Percentiles rank a stretch among this genome's conserved stretches.
Evolutionary conservation across 768 basidiomycete genomes (phyloP).

Genomic region (Leucocoprinus leucothites): DNA sequence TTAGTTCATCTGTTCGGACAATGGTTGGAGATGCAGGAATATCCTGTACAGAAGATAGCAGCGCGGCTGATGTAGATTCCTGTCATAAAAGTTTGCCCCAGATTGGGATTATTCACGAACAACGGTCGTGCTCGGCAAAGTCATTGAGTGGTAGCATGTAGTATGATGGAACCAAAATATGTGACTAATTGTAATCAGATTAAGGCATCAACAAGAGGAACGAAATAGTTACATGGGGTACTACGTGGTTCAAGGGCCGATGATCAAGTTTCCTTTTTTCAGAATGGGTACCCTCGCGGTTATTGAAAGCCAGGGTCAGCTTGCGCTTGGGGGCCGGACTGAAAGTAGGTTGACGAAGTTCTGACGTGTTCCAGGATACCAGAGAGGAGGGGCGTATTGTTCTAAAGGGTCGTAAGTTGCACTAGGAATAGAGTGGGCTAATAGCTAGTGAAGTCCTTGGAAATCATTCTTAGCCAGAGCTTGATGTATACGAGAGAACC

Average conservation of each 20-base stretch:
- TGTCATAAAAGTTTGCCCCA: slow-evolving; percentile 1
- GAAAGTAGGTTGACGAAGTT: not conserved
- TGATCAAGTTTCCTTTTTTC: not conserved
- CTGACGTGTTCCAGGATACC: too few relatives aligned
- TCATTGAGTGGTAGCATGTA: not conserved
- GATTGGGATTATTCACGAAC: slow-evolving; percentile 6
- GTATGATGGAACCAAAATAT: not conserved
- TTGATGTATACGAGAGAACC: too few relatives aligned
- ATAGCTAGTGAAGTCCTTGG: too few relatives aligned
- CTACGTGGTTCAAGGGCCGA: not conserved
- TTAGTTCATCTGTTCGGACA: not conserved
- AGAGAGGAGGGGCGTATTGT: too few relatives aligned
- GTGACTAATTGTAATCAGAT: slow-evolving; percentile 5
- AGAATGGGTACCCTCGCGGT: not conserved
- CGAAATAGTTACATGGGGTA: slow-evolving; percentile 2
- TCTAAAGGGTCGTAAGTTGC: too few relatives aligned
- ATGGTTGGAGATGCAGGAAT: not conserved
- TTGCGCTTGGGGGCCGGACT: not conserved
- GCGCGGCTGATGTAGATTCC: not conserved
- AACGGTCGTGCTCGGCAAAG: slow-evolving; percentile 3
- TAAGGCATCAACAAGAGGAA: not conserved
- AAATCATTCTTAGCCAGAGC: too few relatives aligned
- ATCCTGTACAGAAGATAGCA: not conserved
- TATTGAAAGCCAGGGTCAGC: not conserved
- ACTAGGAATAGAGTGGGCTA: too few relatives aligned